A percentile compares a stretch with the other conserved stretches of the same genome.
phyloP scores from a whole-genome alignment of 345 rosid genomes.

The Zanthoxylum bungeanum region DNA sequence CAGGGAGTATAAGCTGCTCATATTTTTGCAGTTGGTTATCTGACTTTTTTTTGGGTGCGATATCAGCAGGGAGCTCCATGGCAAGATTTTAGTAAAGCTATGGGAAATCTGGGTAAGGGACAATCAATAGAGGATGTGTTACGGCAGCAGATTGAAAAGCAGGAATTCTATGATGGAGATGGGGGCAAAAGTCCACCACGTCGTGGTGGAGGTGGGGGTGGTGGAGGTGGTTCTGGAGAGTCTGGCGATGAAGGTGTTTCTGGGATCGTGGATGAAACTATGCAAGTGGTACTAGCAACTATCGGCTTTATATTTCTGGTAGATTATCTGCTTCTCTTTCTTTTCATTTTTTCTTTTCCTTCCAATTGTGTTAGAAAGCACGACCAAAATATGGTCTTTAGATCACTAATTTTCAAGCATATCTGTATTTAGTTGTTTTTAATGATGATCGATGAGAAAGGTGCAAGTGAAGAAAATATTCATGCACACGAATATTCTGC shows the following conservation, averaged over 20 bases:
- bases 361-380: neutral
- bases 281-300: constrained; percentile 69
- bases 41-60: neutral
- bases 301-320: constrained; percentile 65
- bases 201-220: constrained; percentile 44
- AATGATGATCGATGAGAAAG: neutral
- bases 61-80: constrained; percentile 49
- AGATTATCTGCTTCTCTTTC: constrained; percentile 4
- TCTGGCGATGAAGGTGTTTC: constrained; percentile 48
- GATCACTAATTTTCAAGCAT: neutral
- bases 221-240: constrained; percentile 35
- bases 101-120: constrained; percentile 39
- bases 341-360: neutral
- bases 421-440: neutral
- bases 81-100: constrained; percentile 56
- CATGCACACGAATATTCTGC: neutral
- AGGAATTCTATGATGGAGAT: constrained; percentile 46
- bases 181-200: constrained; percentile 44
- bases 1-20: neutral
- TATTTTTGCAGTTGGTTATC: neutral
- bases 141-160: constrained; percentile 55
- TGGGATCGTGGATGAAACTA: constrained; percentile 49
- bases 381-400: neutral
- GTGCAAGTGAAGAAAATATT: neutral
- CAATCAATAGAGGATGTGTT: constrained; percentile 61